Conservation (phyloP, 208 protist species). For the Crithidia thermophila region DNA sequence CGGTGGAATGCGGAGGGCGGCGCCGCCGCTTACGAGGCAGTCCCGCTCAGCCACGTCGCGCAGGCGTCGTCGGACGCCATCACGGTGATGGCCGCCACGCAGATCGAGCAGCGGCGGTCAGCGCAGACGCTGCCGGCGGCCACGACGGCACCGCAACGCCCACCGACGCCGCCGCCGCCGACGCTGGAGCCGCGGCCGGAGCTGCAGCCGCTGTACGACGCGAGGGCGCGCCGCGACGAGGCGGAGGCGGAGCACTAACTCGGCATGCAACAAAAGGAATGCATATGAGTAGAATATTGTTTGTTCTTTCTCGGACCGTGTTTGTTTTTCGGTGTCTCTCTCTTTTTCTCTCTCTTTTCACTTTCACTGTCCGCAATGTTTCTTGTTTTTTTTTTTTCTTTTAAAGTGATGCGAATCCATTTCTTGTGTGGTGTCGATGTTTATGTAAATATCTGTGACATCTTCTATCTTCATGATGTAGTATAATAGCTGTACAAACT, state of each 20-base stretch:
- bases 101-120: slow-evolving; percentile 33
- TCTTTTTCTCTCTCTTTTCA: background rate
- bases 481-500: no score
- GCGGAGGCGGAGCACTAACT: slow-evolving; percentile 51
- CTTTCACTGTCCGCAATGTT: no score
- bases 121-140: slow-evolving; percentile 46
- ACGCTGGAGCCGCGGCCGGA: slow-evolving; percentile 71
- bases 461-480: no score
- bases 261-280: background rate
- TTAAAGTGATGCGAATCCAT: no score
- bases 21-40: slow-evolving; percentile 48
- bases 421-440: no score
- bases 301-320: background rate
- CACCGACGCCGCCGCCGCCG: slow-evolving; percentile 83
- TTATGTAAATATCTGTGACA: no score
- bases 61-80: slow-evolving; percentile 57
- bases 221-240: slow-evolving; percentile 51
- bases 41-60: slow-evolving; percentile 49
- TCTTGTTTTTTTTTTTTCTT: no score
- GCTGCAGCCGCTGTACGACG: slow-evolving; percentile 82
- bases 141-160: slow-evolving; percentile 72
- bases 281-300: background rate
- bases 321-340: background rate
- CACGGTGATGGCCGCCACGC: slow-evolving; percentile 61
- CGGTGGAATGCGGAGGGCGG: slow-evolving; percentile 14